Conservation (phyloP, 83 land plant species). For the Picea abies region DNA sequence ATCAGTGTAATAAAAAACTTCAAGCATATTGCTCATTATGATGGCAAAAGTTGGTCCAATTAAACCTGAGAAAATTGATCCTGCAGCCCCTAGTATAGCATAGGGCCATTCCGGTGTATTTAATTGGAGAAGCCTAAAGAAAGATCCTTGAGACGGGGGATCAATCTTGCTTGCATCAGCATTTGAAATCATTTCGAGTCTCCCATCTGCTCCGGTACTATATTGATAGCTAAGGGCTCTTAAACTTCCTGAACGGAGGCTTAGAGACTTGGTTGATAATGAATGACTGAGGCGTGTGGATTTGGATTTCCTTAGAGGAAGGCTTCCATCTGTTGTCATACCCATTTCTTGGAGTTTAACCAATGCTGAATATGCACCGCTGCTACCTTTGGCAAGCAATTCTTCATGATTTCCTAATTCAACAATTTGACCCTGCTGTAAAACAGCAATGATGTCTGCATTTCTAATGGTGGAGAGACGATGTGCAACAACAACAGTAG, state of each 20-base stretch:
- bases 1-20: slow-evolving; percentile 86
- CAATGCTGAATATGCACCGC: slow-evolving; percentile 80
- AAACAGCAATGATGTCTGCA: slow-evolving; percentile 86
- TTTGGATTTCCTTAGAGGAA: slow-evolving; percentile 50
- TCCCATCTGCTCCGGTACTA: slow-evolving; percentile 83
- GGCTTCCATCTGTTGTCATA: slow-evolving; percentile 47
- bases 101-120: slow-evolving; percentile 98
- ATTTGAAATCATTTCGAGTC: slow-evolving; percentile 74
- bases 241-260: slow-evolving; percentile 61
- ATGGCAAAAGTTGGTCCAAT: slow-evolving; percentile 95
- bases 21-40: slow-evolving; percentile 93
- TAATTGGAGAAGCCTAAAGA: slow-evolving; percentile 78
- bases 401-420: slow-evolving; percentile 90
- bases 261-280: slow-evolving; percentile 72
- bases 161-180: slow-evolving; percentile 51
- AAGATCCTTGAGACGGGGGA: slow-evolving; percentile 62
- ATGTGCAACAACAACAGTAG: slow-evolving; percentile 96
- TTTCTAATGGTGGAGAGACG: slow-evolving; percentile 92
- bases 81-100: slow-evolving; percentile 78
- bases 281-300: slow-evolving; percentile 76
- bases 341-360: slow-evolving; percentile 91
- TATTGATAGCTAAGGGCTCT: slow-evolving; percentile 66
- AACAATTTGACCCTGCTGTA: slow-evolving; percentile 86
- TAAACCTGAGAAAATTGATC: slow-evolving; percentile 90
- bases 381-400: slow-evolving; percentile 64